Conservation (phyloP, 257 asterid species). For the Parsonsia alboflavescens region DNA sequence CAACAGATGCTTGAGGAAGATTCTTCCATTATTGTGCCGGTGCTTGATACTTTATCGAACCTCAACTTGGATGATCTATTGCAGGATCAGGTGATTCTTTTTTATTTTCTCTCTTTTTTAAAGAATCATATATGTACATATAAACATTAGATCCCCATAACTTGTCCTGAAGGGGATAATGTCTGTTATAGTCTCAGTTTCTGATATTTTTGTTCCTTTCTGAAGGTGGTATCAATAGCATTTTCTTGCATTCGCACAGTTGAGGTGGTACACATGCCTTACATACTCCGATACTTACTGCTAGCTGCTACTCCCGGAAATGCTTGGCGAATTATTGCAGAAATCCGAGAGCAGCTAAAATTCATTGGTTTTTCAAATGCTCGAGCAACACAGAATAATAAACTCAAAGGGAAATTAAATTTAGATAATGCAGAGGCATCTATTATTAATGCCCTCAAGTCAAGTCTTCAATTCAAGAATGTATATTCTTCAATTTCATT, state of each 20-base stretch:
- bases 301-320: constrained; percentile 63
- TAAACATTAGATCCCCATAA: not conserved
- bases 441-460: constrained; percentile 68
- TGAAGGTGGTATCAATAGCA: constrained; percentile 64
- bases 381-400: constrained; percentile 39
- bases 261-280: constrained; percentile 71
- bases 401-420: constrained; percentile 60
- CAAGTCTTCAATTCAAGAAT: constrained; percentile 70
- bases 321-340: constrained; percentile 67
- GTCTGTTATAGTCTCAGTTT: not conserved
- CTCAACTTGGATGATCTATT: constrained; percentile 70
- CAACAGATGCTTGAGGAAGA: constrained; percentile 82
- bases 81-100: constrained; percentile 57
- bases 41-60: constrained; percentile 73
- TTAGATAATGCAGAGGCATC: constrained; percentile 52
- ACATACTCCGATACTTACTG: constrained; percentile 70
- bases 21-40: constrained; percentile 67
- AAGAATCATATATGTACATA: not conserved
- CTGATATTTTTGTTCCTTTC: not conserved
- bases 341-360: constrained; percentile 63
- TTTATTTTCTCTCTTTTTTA: not conserved
- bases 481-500: constrained; percentile 39
- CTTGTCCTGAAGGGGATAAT: not conserved
- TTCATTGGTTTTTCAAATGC: constrained; percentile 47
- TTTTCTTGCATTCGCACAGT: constrained; percentile 79